phyloP scores from a whole-genome alignment of 306 rosid species.

The Medicago ruthenica region DNA sequence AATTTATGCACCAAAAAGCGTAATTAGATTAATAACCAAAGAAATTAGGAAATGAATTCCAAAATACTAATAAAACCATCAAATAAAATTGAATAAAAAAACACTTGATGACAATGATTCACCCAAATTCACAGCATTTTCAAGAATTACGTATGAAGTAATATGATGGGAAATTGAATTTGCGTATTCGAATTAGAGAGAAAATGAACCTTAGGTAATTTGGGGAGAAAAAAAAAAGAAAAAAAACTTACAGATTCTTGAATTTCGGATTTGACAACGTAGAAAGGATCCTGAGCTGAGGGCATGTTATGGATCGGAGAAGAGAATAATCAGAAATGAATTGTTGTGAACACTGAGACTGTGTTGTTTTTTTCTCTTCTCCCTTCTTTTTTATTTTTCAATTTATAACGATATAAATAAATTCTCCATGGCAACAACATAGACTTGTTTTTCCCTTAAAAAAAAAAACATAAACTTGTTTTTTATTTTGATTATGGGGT shows the following conservation, averaged over 20 bases:
- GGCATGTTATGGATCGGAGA: constrained; percentile 60
- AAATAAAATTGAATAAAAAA: too few relatives aligned
- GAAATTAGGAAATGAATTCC: neutral
- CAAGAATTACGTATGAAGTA: too few relatives aligned
- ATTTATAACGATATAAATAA: neutral
- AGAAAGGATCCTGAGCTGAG: constrained; percentile 96
- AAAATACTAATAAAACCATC: neutral
- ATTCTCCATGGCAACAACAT: too few relatives aligned
- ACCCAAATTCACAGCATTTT: too few relatives aligned
- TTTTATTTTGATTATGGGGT: too few relatives aligned
- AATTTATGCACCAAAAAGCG: constrained; percentile 19
- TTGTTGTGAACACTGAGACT: neutral
- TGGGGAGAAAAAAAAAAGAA: neutral
- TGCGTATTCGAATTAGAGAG: neutral
- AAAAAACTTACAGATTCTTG: constrained; percentile 79
- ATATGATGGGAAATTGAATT: neutral
- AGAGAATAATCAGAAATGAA: neutral
- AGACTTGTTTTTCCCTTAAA: too few relatives aligned
- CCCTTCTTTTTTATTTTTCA: neutral
- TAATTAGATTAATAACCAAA: too few relatives aligned
- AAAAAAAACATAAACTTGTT: too few relatives aligned
- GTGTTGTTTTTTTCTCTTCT: neutral
- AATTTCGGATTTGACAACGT: constrained; percentile 93
- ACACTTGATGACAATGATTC: too few relatives aligned
- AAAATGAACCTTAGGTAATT: constrained; percentile 16